Base-by-base conservation (phyloP, 1,284 basidiomycete genomes). In the Ustilago cynodontis region DNA sequence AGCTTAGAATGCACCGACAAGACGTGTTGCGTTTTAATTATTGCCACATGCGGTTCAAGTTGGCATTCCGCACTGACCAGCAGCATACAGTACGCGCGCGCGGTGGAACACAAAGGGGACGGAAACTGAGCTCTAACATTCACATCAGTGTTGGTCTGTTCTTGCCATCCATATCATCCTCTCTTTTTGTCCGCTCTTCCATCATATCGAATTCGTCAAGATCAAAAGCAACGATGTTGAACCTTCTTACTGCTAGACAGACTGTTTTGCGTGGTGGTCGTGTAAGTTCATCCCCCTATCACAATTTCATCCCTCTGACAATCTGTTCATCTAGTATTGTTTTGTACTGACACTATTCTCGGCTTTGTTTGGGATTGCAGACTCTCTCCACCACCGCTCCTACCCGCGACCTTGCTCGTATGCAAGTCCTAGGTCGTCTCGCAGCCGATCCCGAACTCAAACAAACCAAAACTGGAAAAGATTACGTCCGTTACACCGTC, bases 371-470 rank as follows among this genome's bases (percentile, higher is more conserved):
- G n/a, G n/a, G 13, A 16, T 20, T 24, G 28, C 22, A 80, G 78
- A 59, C 77, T 55, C 78, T 85, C 61, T 82, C 82, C 8, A 82
- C 82, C 33, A 73, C 81, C 0, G 69, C 82, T 3, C 45, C 63
- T 37, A 57, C 67, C 51, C 33, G 50, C 41, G 74, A 85, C 47
- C 49, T 85, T 3, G 78, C 84, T 1, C 81, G 83, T 22, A 83
- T 86, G 76, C 79, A 80, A 53, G 75, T 86, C 9, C 65, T 86
- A 4, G 84, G 84, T 20, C 81, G 84, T 37, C 79, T 86, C 16
- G 78, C 79, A 7, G 79, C 81, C 9, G 76, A 82, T 49, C 84
- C 84, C 6, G 82, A 85, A 66, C 51, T 81, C 55, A 77, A 82
- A 56, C 59, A 72, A 22, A 84, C 81, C 60, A 77, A 78, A 61